Percentiles rank a stretch among this genome's conserved stretches.
These are phyloP conservation scores for Barbatosphaeria neglecta DNA, from an alignment of 495 filamentous ascomycete genomes.

Conservation along the genomic window DNA sequence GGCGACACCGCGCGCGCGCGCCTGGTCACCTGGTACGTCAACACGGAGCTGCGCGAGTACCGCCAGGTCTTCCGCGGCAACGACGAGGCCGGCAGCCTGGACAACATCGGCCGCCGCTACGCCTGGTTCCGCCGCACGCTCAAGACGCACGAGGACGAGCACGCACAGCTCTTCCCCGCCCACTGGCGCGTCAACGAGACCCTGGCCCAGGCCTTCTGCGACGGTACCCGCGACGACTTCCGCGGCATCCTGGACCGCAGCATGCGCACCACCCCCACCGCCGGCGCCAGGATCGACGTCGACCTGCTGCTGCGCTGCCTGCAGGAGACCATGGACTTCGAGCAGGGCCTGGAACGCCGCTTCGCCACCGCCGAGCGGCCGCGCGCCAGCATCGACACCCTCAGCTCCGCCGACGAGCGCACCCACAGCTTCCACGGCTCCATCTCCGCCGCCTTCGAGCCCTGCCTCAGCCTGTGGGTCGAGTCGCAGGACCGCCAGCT, in stretches of 20 bases:
- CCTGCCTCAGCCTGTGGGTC: slow-evolving; percentile 93
- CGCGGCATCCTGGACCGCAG: slow-evolving; percentile 82
- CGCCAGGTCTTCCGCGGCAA: slow-evolving; percentile 89
- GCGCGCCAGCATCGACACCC: slow-evolving; percentile 82
- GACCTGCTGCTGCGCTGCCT: slow-evolving; percentile 83
- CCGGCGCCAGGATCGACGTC: slow-evolving; percentile 79
- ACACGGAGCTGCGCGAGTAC: slow-evolving; percentile 92
- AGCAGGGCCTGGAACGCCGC: slow-evolving; percentile 76
- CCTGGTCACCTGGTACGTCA: slow-evolving; percentile 93
- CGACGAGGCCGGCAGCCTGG: slow-evolving; percentile 91
- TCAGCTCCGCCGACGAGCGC: slow-evolving; percentile 69
- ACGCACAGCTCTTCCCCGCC: slow-evolving; percentile 74
- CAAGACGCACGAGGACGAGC: slow-evolving; percentile 93
- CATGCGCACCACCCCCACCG: slow-evolving; percentile 50
- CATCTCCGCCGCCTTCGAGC: slow-evolving; percentile 95
- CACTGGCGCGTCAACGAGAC: slow-evolving; percentile 86
- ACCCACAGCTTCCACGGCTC: slow-evolving; percentile 74
- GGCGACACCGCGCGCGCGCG: slow-evolving; percentile 78
- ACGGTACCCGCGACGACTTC: slow-evolving; percentile 90
- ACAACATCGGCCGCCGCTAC: slow-evolving; percentile 92
- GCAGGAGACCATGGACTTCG: slow-evolving; percentile 95
- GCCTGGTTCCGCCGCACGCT: slow-evolving; percentile 94
- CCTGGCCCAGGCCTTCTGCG: slow-evolving; percentile 86
- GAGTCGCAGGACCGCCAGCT: slow-evolving; percentile 90
- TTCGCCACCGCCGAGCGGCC: slow-evolving; percentile 60